phyloP scores from a whole-genome alignment of 257 asterid species.

The Salvia rosmarinus region DNA sequence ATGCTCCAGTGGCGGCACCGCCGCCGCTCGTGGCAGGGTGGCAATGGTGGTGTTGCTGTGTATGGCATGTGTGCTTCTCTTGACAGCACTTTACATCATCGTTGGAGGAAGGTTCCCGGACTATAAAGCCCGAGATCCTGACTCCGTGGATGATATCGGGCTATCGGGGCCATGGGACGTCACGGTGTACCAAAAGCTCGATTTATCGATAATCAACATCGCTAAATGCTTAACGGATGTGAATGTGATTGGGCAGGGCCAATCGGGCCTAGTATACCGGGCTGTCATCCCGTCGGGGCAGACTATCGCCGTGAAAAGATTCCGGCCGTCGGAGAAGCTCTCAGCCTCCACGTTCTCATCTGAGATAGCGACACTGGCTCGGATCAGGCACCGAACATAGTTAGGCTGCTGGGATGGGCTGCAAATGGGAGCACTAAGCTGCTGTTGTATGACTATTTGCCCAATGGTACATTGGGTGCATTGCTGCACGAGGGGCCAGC shows the following conservation, averaged over 20 bases:
- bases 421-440: conserved; percentile 67
- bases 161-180: conserved; percentile 81
- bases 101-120: conserved; percentile 49
- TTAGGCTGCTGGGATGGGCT: conserved; percentile 73
- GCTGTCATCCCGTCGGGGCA: conserved; percentile 50
- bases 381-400: conserved; percentile 78
- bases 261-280: conserved; percentile 66
- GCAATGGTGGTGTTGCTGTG: conserved; percentile 71
- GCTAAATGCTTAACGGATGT: conserved; percentile 50
- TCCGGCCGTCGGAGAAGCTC: conserved; percentile 52
- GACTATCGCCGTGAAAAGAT: conserved; percentile 65
- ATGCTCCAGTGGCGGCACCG: conserved; percentile 43
- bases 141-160: conserved; percentile 53
- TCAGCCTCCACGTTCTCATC: conserved; percentile 63
- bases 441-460: conserved; percentile 67
- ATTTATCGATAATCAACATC: conserved; percentile 57
- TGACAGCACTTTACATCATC: conserved; percentile 64
- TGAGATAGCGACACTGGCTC: conserved; percentile 65
- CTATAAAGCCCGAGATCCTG: conserved; percentile 39
- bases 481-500: conserved; percentile 58
- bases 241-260: conserved; percentile 68
- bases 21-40: conserved; percentile 46
- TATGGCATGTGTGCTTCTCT: conserved; percentile 55
- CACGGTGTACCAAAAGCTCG: conserved; percentile 70
- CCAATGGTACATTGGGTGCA: conserved; percentile 59